Conservation (phyloP, 345 rosid species). For the Brassica nigra region DNA sequence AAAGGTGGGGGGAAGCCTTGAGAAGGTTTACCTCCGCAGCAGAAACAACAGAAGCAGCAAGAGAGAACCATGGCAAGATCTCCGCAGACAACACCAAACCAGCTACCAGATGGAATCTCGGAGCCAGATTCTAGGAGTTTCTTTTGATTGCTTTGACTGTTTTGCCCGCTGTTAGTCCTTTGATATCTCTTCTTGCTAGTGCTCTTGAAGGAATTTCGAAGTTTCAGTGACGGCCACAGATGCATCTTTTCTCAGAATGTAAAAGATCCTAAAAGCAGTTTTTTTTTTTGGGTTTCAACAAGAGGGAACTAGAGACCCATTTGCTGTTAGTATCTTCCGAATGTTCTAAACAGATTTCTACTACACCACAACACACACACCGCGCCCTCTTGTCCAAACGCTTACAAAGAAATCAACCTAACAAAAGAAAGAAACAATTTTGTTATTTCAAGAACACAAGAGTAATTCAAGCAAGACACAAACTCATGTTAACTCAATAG, state of each 20-base stretch:
- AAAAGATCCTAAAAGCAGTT: not conserved
- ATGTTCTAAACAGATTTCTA: too few species aligned
- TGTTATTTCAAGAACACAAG: not conserved
- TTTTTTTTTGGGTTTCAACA: not conserved
- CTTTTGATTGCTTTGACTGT: conserved; percentile 29
- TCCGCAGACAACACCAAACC: conserved; percentile 10
- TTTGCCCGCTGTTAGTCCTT: conserved; percentile 10
- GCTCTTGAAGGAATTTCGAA: conserved; percentile 38
- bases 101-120: not conserved
- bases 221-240: conserved; percentile 40
- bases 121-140: conserved; percentile 22
- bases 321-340: not conserved
- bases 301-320: not conserved
- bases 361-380: not conserved
- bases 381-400: not conserved
- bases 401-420: not conserved
- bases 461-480: not conserved
- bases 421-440: not conserved
- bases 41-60: conserved; percentile 10
- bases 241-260: not conserved
- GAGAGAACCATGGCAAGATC: conserved; percentile 35
- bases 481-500: not conserved
- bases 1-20: not conserved
- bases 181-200: conserved; percentile 20
- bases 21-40: conserved; percentile 27